Evolutionary conservation across 192 early-diverging fungal species (phyloP), one percentile per base, ranked within the genome.

Genomic region (Phlyctochytrium planicorne): DNA sequence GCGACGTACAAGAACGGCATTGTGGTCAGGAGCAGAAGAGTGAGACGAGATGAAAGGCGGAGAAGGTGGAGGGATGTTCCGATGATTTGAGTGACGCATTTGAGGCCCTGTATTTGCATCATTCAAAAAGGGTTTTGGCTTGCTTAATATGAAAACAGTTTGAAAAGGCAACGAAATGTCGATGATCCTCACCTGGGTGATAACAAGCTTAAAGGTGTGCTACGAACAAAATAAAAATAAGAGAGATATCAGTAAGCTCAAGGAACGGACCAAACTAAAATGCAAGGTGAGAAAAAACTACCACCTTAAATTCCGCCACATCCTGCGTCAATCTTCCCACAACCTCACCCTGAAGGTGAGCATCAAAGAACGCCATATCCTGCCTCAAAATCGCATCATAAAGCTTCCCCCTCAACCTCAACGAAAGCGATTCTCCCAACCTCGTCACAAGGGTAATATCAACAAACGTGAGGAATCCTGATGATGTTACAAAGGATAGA

Each of bases 291-390:
- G n/a, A n/a, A n/a, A n/a, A n/a, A n/a, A n/a, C 40, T 24, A 14
- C 55, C 16, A 57, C 55, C 55, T 78, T 78, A 40, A 78, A 78
- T 47, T 78, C 77, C 20, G 75, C 31, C 3, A 78, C 37, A 35
- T 79, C 77, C 30, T 73, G 70, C 0, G 71, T 75, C 37, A 79
- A 31, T 10, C 77, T 16, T 2, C 67, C 62, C 3, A 55, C 64
- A 29, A 79, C 33, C 33, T 79, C 68, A 3, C 77, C 77, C 31
- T 73, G 70, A 60, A 70, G 36, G 23, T 65, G 23, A 0, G 34
- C 50, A 36, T 79, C 77, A 70, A 79, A 79, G 60, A 78, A 79
- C 3, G 69, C 34, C 66, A 79, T 78, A 61, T 79, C 77, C 40
- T 79, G 71, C 34, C 3, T 20, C 34, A 79, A 24, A 3, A 79